Conservation (phyloP, 768 basidiomycete genomes). For the Galerina sulciceps region DNA sequence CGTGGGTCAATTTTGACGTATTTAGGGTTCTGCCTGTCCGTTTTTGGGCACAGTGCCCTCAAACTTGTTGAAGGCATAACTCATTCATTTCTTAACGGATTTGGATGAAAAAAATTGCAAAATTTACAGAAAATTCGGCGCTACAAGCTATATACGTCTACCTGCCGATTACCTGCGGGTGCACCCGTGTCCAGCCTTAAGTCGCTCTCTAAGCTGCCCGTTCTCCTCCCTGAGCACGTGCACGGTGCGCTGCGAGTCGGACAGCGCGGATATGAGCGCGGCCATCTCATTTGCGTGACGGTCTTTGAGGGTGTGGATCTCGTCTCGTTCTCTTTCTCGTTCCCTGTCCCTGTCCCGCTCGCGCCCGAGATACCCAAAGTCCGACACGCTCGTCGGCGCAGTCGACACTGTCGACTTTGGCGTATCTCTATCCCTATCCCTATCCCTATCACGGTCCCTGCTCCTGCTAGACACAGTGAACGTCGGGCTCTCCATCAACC, state of each 20-base stretch:
- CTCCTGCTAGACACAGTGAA: conserved; percentile 55
- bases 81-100: too few relatives aligned
- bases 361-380: conserved; percentile 36
- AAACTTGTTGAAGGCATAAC: too few relatives aligned
- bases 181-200: too few relatives aligned
- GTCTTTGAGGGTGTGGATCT: conserved; percentile 60
- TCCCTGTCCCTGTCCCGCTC: conserved; percentile 35
- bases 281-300: conserved; percentile 73
- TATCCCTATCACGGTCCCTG: conserved; percentile 34
- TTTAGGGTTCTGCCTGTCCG: too few relatives aligned
- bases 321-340: too few relatives aligned
- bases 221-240: conserved; percentile 74
- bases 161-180: too few relatives aligned
- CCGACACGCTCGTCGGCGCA: conserved; percentile 70
- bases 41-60: too few relatives aligned
- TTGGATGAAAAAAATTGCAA: too few relatives aligned
- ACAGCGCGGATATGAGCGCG: conserved; percentile 71
- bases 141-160: too few relatives aligned
- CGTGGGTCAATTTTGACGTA: too few relatives aligned
- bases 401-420: conserved; percentile 61
- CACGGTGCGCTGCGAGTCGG: conserved; percentile 73
- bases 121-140: too few relatives aligned
- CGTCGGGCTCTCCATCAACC: conserved; percentile 62
- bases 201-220: conserved; percentile 44
- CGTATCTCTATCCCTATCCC: conserved; percentile 46